Evolutionary conservation across 225 moss, liverwort and hornwort genomes (phyloP), one percentile per base, ranked within the genome.

Genomic region (Anthoceros angustus): DNA sequence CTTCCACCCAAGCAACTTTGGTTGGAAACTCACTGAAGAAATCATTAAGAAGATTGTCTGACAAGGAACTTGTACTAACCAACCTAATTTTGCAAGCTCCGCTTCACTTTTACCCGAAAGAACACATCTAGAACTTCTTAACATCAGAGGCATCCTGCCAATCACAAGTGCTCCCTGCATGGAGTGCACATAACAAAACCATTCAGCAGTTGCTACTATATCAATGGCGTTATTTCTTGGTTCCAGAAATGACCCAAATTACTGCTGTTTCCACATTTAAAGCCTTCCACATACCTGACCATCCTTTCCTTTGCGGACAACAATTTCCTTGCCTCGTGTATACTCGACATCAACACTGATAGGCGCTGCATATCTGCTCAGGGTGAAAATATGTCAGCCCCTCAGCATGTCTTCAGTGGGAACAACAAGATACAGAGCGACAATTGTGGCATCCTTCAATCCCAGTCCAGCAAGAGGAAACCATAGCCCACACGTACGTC

Each of bases 301-400:
- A 72, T 89, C 92, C 78, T 91, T 88, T 64, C 88, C 95, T 82
- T 84, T 91, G 41, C 92, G 89, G 42, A 89, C 92, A 39, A 98
- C 87, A 73, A 92, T 85, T 80, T 98, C 98, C 77, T 84, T 98
- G 62, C 92, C 98, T 84, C 98, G 79, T 25, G 89, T 98, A 60
- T 98, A 98, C 71, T 98, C 98, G 64, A 98, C 91, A 74, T 98
- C 89, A 72, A 98, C 98, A 74, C 87, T 89, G 26, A 98, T 98
- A 12, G 92, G 98, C 43, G 98, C 98, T 5, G 98, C 92, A 75
- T 98, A 98, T 55, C 92, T 92, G 76, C 62, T 70, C 40, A 45
- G 25, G 11, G 9, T 39, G 60, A 60, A 4, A 66, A 41, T 15
- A 0, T 25, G 38, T 26, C 42, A 60, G 20, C 48, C 7, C 14